phyloP scores from a whole-genome alignment of 352 stramenopile species.

The Globisporangium apiculatum region DNA sequence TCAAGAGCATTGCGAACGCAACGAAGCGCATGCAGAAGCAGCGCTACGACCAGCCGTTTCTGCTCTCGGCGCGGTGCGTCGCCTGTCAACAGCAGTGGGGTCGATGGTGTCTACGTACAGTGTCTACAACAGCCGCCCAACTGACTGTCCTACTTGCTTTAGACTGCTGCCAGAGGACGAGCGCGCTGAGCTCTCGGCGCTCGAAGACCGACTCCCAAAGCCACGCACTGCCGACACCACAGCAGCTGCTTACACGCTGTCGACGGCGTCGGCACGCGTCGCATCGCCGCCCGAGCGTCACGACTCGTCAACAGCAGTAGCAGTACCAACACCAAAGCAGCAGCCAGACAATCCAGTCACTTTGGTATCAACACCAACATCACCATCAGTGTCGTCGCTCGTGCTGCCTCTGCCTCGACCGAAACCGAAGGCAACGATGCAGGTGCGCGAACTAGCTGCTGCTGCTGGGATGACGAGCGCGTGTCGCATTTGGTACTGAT shows the following conservation, averaged over 20 bases:
- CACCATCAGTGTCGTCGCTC: neutral
- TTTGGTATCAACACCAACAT: neutral
- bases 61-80: constrained; percentile 47
- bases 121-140: no score
- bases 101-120: no score
- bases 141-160: neutral
- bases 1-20: constrained; percentile 52
- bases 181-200: constrained; percentile 32
- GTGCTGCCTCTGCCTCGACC: neutral
- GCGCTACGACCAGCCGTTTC: constrained; percentile 54
- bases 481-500: no score
- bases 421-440: constrained; percentile 6
- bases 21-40: constrained; percentile 75
- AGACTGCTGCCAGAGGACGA: constrained; percentile 63
- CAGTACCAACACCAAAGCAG: constrained; percentile 5
- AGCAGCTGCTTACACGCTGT: no score
- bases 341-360: no score
- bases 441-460: constrained; percentile 3
- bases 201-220: constrained; percentile 41
- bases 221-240: no score
- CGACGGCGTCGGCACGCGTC: no score
- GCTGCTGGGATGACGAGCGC: no score
- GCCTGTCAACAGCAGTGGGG: no score
- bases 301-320: neutral
- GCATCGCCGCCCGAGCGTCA: neutral